Evolutionary conservation across 108 stramenopile genomes (phyloP), one percentile per base, ranked within the genome.

Genomic region (Skeletonema tropicum): DNA sequence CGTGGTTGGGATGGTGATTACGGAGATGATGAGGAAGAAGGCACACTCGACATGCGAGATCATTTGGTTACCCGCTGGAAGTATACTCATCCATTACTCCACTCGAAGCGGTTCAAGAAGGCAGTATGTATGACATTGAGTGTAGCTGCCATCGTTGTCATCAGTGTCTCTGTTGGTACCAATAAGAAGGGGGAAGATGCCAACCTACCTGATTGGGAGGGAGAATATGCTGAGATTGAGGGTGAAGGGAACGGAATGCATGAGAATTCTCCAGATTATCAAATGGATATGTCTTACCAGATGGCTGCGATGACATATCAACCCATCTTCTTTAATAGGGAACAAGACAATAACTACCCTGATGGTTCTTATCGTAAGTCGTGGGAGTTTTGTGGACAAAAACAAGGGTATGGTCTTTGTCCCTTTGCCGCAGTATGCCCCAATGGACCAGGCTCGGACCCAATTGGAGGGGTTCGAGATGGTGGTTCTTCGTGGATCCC

Each of bases 351-450:
- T 14, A 60, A 15, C 23, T 75, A 66, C 60, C 45, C 45, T 17
- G 74, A 65, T 11, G 62, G 58, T 36, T 48, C 74, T 2, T 75
- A 75, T 35, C 7, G 21, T 2, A 59, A 60, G 15, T 66, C 74
- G 5, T 15, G 67, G 17, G 41, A 76, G 63, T 76, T 76, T 23
- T 76, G 75, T 49, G 61, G 35, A 19, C 23, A 8, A 17, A 15
- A 29, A 14, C 60, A 75, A 5, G 66, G 66, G 8, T 48, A 60
- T 36, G 68, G 62, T 13, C 68, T 62, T 15, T 76, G 75, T 64
- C 68, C 75, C 11, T 69, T 62, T 35, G 49, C 32, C 1, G 75
- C 62, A 29, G 13, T 62, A 9, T 76, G 75, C 55, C 75, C 68
- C 38, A 26, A 45, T 15, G 75, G 75, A 3, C 14, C 5, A 32